Percentiles rank a stretch among this genome's conserved stretches.
Evolutionary conservation across 2,329 filamentous ascomycete species (phyloP).

Genomic region (Neurospora crassa): DNA sequence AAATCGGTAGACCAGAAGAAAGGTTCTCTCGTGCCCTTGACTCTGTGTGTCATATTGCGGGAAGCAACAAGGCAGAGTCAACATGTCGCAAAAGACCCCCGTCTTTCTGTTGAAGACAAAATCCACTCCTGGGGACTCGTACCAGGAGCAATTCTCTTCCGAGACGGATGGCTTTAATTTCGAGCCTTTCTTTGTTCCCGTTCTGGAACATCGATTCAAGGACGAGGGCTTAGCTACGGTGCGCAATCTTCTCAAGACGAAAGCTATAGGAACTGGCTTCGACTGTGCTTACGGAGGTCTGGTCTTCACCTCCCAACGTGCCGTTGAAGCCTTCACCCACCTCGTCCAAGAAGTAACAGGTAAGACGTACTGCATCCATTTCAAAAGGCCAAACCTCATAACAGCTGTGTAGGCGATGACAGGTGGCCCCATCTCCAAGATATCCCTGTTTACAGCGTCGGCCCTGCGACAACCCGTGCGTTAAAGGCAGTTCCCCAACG

Average conservation of each 20-base stretch:
- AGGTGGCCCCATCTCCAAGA: slow-evolving; percentile 45
- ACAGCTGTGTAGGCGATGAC: slow-evolving; percentile 7
- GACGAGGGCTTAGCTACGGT: slow-evolving; percentile 48
- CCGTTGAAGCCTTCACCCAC: slow-evolving; percentile 66
- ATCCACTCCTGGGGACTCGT: slow-evolving; percentile 61
- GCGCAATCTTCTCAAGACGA: slow-evolving; percentile 35
- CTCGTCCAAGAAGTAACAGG: slow-evolving; percentile 47
- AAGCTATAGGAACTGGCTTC: slow-evolving; percentile 28
- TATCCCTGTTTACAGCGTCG: slow-evolving; percentile 65
- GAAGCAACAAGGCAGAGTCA: background rate
- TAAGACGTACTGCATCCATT: slow-evolving; percentile 15
- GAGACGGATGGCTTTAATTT: slow-evolving; percentile 36
- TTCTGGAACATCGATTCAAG: slow-evolving; percentile 62
- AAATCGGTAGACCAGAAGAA: background rate
- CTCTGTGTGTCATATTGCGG: background rate
- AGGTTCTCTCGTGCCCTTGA: background rate
- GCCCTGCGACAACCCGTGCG: slow-evolving; percentile 70
- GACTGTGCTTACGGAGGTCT: slow-evolving; percentile 57
- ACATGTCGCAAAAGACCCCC: slow-evolving; percentile 30
- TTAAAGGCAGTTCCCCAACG: slow-evolving; percentile 46
- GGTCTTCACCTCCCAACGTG: slow-evolving; percentile 75
- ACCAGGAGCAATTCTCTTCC: slow-evolving; percentile 56
- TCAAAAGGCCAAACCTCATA: slow-evolving; percentile 17
- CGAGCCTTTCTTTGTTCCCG: slow-evolving; percentile 62
- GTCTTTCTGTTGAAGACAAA: slow-evolving; percentile 71